Evolutionary conservation across 345 rosid genomes (phyloP).

Genomic region (Euphorbia lathyris): DNA sequence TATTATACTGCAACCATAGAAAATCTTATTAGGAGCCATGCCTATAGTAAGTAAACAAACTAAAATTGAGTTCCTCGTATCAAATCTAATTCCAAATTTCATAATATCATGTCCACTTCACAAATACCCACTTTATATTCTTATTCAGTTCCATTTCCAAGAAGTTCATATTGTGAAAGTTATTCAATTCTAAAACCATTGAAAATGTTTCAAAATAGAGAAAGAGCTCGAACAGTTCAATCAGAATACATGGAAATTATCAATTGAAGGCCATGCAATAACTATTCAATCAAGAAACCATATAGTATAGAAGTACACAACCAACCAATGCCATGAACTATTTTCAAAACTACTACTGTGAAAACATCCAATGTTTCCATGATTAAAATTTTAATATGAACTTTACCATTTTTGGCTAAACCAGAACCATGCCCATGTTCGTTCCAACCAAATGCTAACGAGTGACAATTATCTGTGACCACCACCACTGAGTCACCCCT

Average conservation of each 20-base stretch:
- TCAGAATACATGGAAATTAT: neutral
- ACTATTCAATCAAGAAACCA: slow-evolving; percentile 44
- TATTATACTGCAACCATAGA: slow-evolving; percentile 65
- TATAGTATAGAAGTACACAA: slow-evolving; percentile 70
- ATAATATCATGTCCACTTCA: neutral
- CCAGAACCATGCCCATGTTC: slow-evolving; percentile 95
- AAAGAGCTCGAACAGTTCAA: neutral
- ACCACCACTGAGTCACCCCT: slow-evolving; percentile 80
- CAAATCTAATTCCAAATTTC: neutral
- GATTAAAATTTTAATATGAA: neutral
- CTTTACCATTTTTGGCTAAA: slow-evolving; percentile 63
- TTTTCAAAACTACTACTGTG: neutral
- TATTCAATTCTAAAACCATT: slow-evolving; percentile 75
- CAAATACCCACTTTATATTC: neutral
- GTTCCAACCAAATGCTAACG: slow-evolving; percentile 94
- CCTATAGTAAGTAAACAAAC: slow-evolving; percentile 6
- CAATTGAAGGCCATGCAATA: slow-evolving; percentile 7
- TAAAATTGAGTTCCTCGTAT: neutral
- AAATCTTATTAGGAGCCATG: slow-evolving; percentile 2
- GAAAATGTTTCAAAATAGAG: slow-evolving; percentile 21
- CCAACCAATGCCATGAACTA: neutral
- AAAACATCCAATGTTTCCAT: neutral
- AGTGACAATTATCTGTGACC: slow-evolving; percentile 66
- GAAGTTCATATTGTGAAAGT: slow-evolving; percentile 96
- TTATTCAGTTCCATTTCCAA: slow-evolving; percentile 89